A percentile compares a stretch with the other conserved stretches of the same genome.
Conservation (phyloP, 441 rosid species). For the Melastoma candidum region DNA sequence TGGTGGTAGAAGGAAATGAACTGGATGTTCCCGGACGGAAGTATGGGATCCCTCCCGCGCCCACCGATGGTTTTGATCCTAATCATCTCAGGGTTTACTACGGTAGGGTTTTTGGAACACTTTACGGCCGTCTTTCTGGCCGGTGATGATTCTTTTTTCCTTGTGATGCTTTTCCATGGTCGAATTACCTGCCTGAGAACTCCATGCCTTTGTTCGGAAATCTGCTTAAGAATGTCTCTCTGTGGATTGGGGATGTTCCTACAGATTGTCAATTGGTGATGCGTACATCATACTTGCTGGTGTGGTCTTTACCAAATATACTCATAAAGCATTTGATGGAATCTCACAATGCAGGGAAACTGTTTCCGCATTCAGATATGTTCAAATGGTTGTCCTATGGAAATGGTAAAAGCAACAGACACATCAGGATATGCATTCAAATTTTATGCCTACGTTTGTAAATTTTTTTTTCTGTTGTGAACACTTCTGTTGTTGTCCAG, state of each 20-base stretch:
- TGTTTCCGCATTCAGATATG: constrained; percentile 55
- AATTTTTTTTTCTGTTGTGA: neutral
- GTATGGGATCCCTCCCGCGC: constrained; percentile 4
- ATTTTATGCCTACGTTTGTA: neutral
- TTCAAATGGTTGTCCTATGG: constrained; percentile 69
- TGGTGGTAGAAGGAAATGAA: constrained; percentile 33
- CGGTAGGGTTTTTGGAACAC: constrained; percentile 20
- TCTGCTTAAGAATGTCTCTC: too few species aligned
- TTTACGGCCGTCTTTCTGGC: neutral
- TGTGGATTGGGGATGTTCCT: too few species aligned
- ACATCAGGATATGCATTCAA: neutral
- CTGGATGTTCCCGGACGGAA: constrained; percentile 10
- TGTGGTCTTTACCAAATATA: neutral
- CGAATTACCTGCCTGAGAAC: too few species aligned
- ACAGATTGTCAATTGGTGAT: neutral
- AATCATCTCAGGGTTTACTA: constrained; percentile 45
- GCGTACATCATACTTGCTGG: neutral
- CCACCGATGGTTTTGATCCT: constrained; percentile 30
- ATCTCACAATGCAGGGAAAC: constrained; percentile 39
- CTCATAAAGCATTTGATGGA: neutral
- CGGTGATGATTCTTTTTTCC: neutral
- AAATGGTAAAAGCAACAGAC: constrained; percentile 29
- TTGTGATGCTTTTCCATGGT: too few species aligned
- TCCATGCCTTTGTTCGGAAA: too few species aligned
- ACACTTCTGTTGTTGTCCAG: constrained; percentile 27